Conservation (phyloP, 495 filamentous ascomycete species). For the Penicillium atrosanguineum region DNA sequence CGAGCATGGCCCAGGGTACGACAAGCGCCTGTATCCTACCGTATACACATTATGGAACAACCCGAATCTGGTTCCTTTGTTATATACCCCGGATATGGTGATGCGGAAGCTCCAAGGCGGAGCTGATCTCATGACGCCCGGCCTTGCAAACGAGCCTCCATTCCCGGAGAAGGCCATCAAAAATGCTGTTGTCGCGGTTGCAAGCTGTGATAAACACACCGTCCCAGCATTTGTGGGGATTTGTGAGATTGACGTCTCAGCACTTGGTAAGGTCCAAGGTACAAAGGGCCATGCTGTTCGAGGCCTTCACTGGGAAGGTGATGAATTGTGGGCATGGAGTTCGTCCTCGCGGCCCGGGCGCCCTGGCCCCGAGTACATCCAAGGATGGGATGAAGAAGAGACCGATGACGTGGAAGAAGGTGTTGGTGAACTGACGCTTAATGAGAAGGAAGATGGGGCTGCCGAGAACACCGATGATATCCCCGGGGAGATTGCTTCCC, state of each 20-base stretch:
- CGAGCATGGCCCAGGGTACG: conserved; percentile 52
- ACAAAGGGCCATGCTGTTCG: conserved; percentile 67
- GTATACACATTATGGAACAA: conserved; percentile 71
- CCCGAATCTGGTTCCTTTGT: conserved; percentile 57
- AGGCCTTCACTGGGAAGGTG: conserved; percentile 69
- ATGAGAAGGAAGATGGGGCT: conserved; percentile 28
- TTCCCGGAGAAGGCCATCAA: conserved; percentile 62
- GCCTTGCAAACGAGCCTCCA: conserved; percentile 65
- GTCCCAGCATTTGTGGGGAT: conserved; percentile 65
- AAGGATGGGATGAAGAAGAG: conserved; percentile 44
- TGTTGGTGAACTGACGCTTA: conserved; percentile 42
- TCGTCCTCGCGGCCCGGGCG: conserved; percentile 52
- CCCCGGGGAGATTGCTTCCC: conserved; percentile 8
- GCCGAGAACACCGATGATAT: conserved; percentile 30
- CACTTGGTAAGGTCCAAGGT: conserved; percentile 57
- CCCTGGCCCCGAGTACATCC: conserved; percentile 47
- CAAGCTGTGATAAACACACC: conserved; percentile 56
- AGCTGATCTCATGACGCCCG: conserved; percentile 75
- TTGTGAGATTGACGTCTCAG: conserved; percentile 65
- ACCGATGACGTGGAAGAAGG: conserved; percentile 37
- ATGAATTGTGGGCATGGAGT: conserved; percentile 70
- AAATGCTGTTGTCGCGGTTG: conserved; percentile 63
- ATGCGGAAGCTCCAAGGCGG: conserved; percentile 63
- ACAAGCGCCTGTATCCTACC: conserved; percentile 59
- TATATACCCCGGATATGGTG: conserved; percentile 62